These are phyloP conservation scores for Phlyctochytrium planicorne DNA, from an alignment of 192 early-diverging fungal genomes.

Conservation along the genomic window DNA sequence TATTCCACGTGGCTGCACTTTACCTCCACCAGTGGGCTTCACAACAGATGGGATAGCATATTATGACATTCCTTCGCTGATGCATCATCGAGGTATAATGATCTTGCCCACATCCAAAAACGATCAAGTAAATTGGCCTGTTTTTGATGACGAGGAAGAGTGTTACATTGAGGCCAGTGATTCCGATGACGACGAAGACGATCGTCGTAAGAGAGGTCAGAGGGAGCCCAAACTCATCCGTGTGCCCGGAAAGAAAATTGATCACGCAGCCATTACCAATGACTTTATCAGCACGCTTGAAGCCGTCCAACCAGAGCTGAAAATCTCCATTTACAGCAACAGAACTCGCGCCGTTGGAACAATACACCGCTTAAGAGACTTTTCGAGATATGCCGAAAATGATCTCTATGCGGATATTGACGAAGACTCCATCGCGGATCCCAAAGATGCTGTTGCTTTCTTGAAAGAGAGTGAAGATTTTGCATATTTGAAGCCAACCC, in stretches of 20 bases:
- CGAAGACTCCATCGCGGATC: conserved; percentile 39
- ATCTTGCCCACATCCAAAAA: conserved; percentile 33
- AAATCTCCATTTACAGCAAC: conserved; percentile 30
- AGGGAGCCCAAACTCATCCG: neutral
- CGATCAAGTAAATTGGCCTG: conserved; percentile 35
- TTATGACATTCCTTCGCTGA: conserved; percentile 55
- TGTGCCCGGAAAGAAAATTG: conserved; percentile 18
- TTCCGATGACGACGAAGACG: conserved; percentile 16
- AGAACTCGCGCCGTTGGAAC: conserved; percentile 28
- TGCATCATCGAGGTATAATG: conserved; percentile 52
- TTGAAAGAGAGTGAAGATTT: conserved; percentile 50
- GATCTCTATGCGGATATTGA: conserved; percentile 14
- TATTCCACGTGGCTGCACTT: conserved; percentile 53
- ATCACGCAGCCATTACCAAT: conserved; percentile 28
- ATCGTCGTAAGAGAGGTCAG: conserved; percentile 2
- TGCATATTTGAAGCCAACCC: conserved; percentile 39
- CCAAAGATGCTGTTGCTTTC: conserved; percentile 50
- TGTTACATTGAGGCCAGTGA: neutral
- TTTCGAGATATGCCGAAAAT: conserved; percentile 2
- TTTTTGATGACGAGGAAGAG: conserved; percentile 36
- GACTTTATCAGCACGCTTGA: conserved; percentile 40
- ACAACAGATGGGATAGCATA: conserved; percentile 58
- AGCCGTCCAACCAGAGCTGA: conserved; percentile 38
- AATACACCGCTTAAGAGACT: conserved; percentile 37
- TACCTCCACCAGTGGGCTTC: conserved; percentile 53